Evolutionary conservation across 306 rosid genomes (phyloP).

Genomic region (Begonia masoniana): DNA sequence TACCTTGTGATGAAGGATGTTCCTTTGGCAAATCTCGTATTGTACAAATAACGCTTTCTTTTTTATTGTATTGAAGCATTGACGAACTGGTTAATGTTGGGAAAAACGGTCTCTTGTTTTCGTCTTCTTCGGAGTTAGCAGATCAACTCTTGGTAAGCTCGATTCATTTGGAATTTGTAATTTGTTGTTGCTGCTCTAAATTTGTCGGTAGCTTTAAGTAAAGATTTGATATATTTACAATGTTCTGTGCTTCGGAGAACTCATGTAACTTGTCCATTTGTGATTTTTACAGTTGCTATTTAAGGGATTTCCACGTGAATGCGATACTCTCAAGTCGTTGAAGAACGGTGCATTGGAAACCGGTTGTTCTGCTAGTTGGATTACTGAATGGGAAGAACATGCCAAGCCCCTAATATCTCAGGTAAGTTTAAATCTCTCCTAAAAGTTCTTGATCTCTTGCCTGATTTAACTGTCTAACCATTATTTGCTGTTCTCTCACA

Average conservation of each 20-base stretch:
- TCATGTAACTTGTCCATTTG: conserved; percentile 3
- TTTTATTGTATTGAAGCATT: conserved; percentile 38
- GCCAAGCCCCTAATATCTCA: conserved; percentile 67
- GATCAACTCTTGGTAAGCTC: conserved; percentile 77
- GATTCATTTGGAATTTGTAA: background rate
- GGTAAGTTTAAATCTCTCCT: conserved; percentile 29
- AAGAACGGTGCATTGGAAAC: conserved; percentile 55
- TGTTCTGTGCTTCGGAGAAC: no score
- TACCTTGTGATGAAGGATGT: no score
- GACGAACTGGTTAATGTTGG: conserved; percentile 75
- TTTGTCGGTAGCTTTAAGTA: no score
- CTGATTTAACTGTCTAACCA: no score
- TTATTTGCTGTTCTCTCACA: no score
- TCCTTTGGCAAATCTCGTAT: no score
- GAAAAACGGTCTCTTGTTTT: conserved; percentile 75
- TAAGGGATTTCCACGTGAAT: conserved; percentile 76
- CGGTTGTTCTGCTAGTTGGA: conserved; percentile 63
- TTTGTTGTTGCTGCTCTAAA: no score
- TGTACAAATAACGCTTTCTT: background rate
- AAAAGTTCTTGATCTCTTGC: no score
- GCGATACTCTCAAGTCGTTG: conserved; percentile 43
- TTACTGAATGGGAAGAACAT: conserved; percentile 81
- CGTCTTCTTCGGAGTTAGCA: conserved; percentile 87
- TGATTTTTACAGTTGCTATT: conserved; percentile 52
- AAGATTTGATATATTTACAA: no score